phyloP scores from a whole-genome alignment of 2,329 filamentous ascomycete species.

The Epicoccum sorghinum region DNA sequence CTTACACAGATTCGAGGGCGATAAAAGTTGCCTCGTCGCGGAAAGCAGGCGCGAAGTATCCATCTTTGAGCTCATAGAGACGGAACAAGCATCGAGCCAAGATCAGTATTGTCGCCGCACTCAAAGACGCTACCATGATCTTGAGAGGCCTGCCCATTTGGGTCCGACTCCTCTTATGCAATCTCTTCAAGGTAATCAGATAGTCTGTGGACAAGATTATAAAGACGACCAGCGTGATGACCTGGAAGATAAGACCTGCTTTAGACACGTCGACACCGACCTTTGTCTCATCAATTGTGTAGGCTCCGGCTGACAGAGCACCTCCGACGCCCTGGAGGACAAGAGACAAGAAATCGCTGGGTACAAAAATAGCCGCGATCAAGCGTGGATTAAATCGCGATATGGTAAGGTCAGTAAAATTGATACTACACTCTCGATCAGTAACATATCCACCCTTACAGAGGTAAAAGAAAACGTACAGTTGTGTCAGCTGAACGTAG shows the following conservation, averaged over 20 bases:
- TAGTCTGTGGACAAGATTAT: slow-evolving; percentile 2
- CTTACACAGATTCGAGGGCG: slow-evolving; percentile 17
- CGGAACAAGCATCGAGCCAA: slow-evolving; percentile 14
- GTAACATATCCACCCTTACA: too few species aligned
- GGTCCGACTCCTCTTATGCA: not conserved
- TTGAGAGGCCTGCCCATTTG: not conserved
- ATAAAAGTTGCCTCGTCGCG: slow-evolving; percentile 12
- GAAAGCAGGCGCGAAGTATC: slow-evolving; percentile 14
- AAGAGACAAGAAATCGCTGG: slow-evolving; percentile 16
- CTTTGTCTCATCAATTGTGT: not conserved
- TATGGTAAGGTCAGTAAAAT: not conserved
- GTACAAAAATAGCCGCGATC: slow-evolving; percentile 16
- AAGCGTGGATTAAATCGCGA: slow-evolving; percentile 12
- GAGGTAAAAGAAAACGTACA: slow-evolving; percentile 9
- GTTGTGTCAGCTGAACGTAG: slow-evolving; percentile 13
- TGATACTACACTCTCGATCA: not conserved
- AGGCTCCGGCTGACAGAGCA: slow-evolving; percentile 8
- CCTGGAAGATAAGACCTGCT: slow-evolving; percentile 12
- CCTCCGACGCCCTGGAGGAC: slow-evolving; percentile 17
- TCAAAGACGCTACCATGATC: not conserved
- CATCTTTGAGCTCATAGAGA: slow-evolving; percentile 15
- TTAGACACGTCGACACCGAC: slow-evolving; percentile 9
- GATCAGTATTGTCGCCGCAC: slow-evolving; percentile 3
- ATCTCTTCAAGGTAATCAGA: not conserved
- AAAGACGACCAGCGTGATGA: slow-evolving; percentile 5